These are phyloP conservation scores for Lasiodiplodia gonubiensis DNA, from an alignment of 2,329 filamentous ascomycete genomes.

Conservation along the genomic window DNA sequence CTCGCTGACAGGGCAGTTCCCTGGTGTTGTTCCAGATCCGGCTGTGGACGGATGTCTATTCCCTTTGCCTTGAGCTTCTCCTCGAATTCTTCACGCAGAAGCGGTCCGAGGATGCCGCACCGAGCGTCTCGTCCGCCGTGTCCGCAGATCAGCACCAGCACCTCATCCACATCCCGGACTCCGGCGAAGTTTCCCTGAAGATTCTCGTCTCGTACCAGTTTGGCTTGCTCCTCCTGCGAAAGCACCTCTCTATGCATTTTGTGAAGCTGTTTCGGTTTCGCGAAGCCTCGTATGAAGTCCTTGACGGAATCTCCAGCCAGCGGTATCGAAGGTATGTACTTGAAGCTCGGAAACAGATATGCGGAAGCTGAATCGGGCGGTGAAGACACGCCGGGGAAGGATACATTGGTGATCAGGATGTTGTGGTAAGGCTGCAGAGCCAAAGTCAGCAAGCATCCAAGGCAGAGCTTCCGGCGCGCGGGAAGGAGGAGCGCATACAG, in stretches of 20 bases:
- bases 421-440: constrained; percentile 77
- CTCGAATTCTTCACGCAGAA: constrained; percentile 74
- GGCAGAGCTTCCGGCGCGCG: constrained; percentile 14
- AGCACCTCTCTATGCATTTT: constrained; percentile 61
- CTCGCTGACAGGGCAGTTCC: constrained; percentile 50
- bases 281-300: constrained; percentile 66
- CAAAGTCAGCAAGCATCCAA: background rate
- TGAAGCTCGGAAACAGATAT: constrained; percentile 83
- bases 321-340: constrained; percentile 75
- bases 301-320: constrained; percentile 63
- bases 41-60: constrained; percentile 47
- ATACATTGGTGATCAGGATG: constrained; percentile 76
- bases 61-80: constrained; percentile 59
- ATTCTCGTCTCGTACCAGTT: constrained; percentile 55
- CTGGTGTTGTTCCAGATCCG: constrained; percentile 42
- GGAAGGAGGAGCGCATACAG: constrained; percentile 24
- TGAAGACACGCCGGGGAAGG: constrained; percentile 64
- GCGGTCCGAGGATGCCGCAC: constrained; percentile 80
- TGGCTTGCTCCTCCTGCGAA: constrained; percentile 57
- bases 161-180: constrained; percentile 67
- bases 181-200: constrained; percentile 56
- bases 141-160: constrained; percentile 85
- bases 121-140: constrained; percentile 81
- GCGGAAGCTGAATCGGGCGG: constrained; percentile 63
- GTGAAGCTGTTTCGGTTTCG: constrained; percentile 69